Base-by-base conservation (phyloP, 108 stramenopile genomes). In the Mediolabrus comicus region DNA sequence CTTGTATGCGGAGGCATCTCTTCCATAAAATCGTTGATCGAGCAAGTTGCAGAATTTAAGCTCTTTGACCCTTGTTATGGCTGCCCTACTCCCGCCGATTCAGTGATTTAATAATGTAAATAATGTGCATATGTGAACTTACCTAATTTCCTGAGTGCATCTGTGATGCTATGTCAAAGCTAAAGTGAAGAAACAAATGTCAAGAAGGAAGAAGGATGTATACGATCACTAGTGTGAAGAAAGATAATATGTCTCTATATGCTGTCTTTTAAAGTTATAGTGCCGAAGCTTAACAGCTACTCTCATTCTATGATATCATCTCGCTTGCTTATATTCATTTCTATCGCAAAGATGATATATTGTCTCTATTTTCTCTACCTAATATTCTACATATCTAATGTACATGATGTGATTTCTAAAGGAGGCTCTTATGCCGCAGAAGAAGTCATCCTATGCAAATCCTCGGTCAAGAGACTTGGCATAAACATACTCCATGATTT, bases 11-110 rank as follows among this genome's bases (percentile, higher is more conserved):
- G 70, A 14, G 70, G 70, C 49, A 62, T 46, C 39, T 28, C 70
- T 8, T 49, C 41, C 19, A 26, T 71, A 5, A 62, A 39, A 2
- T 62, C 52, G 22, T 71, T 71, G 22, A 2, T 71, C 13, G 28
- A 26, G 12, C 59, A 71, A 53, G 34, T 71, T 27, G 43, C 61
- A 3, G 14, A 62, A 2, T 71, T 71, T 32, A 61, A 71, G 12
- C 62, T 53, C 34, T 71, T 71, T 62, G 70, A 59, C 7, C 51
- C 61, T 24, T 71, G 70, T 31, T 71, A 71, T 22, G 43, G 32
- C 14, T 71, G 70, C 29, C n/a, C n/a, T n/a, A n/a, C n/a, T n/a
- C n/a, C n/a, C n/a, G n/a, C n/a, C n/a, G n/a, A n/a, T n/a, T n/a
- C n/a, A n/a, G n/a, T n/a, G n/a, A n/a, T n/a, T n/a, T n/a, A n/a